Evolutionary conservation across 2,329 filamentous ascomycete species (phyloP), one percentile per base, ranked within the genome.

Genomic region (Thielaviopsis punctulata): DNA sequence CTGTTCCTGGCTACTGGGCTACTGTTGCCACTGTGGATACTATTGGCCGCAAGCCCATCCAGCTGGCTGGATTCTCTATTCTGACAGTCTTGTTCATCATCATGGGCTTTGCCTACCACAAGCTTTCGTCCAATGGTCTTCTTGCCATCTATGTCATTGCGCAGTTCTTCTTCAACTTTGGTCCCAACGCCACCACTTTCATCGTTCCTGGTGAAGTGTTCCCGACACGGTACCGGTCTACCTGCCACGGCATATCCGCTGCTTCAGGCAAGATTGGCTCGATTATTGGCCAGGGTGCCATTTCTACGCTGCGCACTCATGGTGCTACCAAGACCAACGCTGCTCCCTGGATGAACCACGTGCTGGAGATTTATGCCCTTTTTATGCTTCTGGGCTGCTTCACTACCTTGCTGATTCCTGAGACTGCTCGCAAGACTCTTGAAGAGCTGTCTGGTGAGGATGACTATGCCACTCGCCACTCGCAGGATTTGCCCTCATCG

Each of bases 1-100:
- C 85, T 47, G 84, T 89, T 13, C 85, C 85, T 0, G 85, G 85
- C 13, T 89, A 89, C 70, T 89, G 84, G 84, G 75, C 86, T 15
- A 85, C 83, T 0, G 84, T 88, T 5, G 79, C 79, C 1, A 79
- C 77, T 1, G 77, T 87, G 53, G 84, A 90, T 65, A 84, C 74
- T 1, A 60, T 88, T 13, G 85, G 84, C 51, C 82, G 85, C 60
- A 88, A 86, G 69, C 77, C 83, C 1, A 86, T 90, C 53, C 86
- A 86, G 66, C 66, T 84, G 52, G 73, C 70, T 55, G 79, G 78
- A 23, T 82, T 82, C 63, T 63, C 67, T 49, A 72, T 82, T 52
- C 65, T 82, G 7, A 80, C 78, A 7, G 66, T 77, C 44, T 68
- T 82, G 19, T 79, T 79, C 65, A 66, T 77, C 53, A 64, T 76